A percentile compares a stretch with the other conserved stretches of the same genome.
phyloP scores from a whole-genome alignment of 148 eudicot genomes.

The Fallopia convolvulus region DNA sequence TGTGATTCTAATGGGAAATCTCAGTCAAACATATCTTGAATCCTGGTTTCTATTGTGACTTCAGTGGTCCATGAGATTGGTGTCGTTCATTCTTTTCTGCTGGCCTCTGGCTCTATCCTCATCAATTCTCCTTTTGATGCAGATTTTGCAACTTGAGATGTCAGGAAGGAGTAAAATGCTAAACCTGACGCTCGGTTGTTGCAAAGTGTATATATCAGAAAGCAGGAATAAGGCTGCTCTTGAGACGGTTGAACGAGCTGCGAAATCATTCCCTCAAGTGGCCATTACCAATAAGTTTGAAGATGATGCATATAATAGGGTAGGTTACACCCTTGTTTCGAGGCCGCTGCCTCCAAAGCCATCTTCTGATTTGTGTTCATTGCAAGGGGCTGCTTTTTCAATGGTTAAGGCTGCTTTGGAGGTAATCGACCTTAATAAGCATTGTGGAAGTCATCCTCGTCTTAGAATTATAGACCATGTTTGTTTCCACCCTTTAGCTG shows the following conservation, averaged over 20 bases:
- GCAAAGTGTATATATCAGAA: conserved; percentile 88
- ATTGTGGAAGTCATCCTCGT: conserved; percentile 73
- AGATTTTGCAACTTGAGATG: conserved; percentile 18
- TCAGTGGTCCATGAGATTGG: too few species aligned
- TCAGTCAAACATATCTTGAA: too few species aligned
- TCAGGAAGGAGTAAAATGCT: conserved; percentile 34
- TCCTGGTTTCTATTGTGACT: too few species aligned
- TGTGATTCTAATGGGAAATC: too few species aligned
- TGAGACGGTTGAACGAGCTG: conserved; percentile 67
- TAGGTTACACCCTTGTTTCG: conserved; percentile 82
- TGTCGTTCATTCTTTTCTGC: too few species aligned
- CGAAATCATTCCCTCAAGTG: conserved; percentile 48
- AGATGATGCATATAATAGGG: conserved; percentile 84
- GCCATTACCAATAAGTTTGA: conserved; percentile 65
- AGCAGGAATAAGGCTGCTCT: conserved; percentile 74
- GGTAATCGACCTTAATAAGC: conserved; percentile 47
- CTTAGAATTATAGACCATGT: conserved; percentile 91
- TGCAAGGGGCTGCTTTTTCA: conserved; percentile 18
- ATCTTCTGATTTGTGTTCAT: conserved; percentile 23
- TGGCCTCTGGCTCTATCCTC: neutral
- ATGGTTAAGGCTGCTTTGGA: conserved; percentile 72
- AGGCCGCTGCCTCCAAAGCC: conserved; percentile 27
- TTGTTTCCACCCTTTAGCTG: conserved; percentile 68
- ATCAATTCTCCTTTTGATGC: conserved; percentile 16
- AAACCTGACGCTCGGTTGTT: conserved; percentile 62